Base-by-base conservation (phyloP, 768 basidiomycete species). In the Tulasnella sp. region DNA sequence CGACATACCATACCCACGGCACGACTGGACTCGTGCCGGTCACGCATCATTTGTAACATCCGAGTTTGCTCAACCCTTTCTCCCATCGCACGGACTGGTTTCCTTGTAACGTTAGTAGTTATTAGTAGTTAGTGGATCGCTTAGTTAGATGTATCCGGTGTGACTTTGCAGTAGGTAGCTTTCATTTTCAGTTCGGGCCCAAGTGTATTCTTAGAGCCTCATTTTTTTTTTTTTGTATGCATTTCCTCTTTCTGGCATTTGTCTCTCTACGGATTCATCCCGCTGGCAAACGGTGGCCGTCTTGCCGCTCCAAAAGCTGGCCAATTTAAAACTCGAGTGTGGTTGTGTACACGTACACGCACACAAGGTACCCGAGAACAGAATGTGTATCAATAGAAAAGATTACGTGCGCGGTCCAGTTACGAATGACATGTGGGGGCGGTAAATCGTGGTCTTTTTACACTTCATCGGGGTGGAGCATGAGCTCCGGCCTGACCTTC, bases 401-500 rank as follows among this genome's bases (percentile, higher is more conserved):
- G 19, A 49, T 49, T 49, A 49, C 11, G 49, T n/a, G 49, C 49
- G 49, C 22, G 49, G 49, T n/a, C 45, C 22, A 49, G 49, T 22
- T 49, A 49, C 49, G 49, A 49, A 49, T n/a, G 49, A 49, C 19
- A 49, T 49, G n/a, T n/a, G n/a, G n/a, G 42, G 42, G 42, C 17
- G 42, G 42, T 42, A 17, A 17, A 15, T n/a, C 31, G 36, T 19
- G 29, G 64, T 67, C 29, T 36, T 38, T 70, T 68, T 45, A 79
- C 68, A 52, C 74, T 67, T 89, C 89, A 58, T 88, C 88, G 1
- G 94, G 94, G 79, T 90, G 84, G 77, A 97, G 81, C 95, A 97
- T 97, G 83, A 95, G 82, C 84, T 97, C 94, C 49, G 93, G 94
- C 76, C 93, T 89, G 78, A 96, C 97, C 85, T 95, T 94, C 82